Evolutionary conservation across 2,329 filamentous ascomycete species (phyloP).

Genomic region (Colletotrichum echinochloae): DNA sequence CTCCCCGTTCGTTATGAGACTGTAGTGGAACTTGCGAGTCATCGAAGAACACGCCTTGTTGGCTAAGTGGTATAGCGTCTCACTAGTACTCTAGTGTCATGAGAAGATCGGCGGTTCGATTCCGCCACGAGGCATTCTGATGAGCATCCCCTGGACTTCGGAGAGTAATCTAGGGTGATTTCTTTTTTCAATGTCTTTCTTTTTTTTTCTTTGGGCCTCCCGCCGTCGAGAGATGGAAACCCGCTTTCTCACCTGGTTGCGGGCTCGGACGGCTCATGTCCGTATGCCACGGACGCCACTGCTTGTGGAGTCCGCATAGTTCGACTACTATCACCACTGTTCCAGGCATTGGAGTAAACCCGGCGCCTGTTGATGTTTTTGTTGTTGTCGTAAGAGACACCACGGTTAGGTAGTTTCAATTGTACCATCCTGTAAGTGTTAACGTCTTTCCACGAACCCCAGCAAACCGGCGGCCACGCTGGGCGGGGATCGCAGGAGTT

Average conservation of each 20-base stretch:
- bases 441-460: not conserved
- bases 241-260: not conserved
- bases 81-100: conserved; percentile 31
- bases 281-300: not conserved
- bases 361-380: too few species aligned
- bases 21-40: fast-evolving
- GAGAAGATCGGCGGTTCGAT: conserved; percentile 25
- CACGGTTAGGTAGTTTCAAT: too few species aligned
- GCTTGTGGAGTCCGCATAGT: not conserved
- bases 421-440: too few species aligned
- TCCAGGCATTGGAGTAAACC: too few species aligned
- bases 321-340: too few species aligned
- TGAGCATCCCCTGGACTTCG: too few species aligned
- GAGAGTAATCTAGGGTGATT: too few species aligned
- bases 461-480: not conserved
- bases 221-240: not conserved
- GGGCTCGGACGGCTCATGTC: not conserved
- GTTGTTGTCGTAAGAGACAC: too few species aligned
- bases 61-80: conserved; percentile 8
- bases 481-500: not conserved
- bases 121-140: not conserved
- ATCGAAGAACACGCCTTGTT: not conserved
- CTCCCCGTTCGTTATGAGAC: not conserved
- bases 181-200: too few species aligned
- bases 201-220: too few species aligned